Evolutionary conservation across 2,329 filamentous ascomycete genomes (phyloP).

Genomic region (Verticillium zaregamsianum): DNA sequence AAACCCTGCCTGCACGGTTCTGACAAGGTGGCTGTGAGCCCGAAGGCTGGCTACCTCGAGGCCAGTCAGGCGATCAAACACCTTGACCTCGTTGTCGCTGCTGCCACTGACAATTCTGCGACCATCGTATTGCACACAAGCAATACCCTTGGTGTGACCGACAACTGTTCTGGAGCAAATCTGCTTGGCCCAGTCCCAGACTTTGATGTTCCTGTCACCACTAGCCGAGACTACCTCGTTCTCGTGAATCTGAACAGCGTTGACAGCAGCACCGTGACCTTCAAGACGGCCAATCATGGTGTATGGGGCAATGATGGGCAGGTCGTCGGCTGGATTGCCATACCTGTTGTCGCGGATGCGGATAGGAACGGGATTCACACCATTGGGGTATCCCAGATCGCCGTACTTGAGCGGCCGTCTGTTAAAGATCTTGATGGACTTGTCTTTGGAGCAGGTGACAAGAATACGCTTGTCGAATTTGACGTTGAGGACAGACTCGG

Average conservation of each 20-base stretch:
- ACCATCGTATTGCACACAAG: conserved; percentile 95
- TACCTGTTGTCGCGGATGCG: conserved; percentile 52
- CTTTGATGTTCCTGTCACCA: conserved; percentile 87
- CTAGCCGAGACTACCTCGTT: conserved; percentile 91
- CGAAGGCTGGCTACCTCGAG: conserved; percentile 85
- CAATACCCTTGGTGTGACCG: conserved; percentile 92
- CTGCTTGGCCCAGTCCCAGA: conserved; percentile 87
- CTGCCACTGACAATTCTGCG: conserved; percentile 92
- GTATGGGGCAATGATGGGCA: conserved; percentile 59
- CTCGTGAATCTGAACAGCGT: conserved; percentile 86
- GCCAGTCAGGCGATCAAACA: conserved; percentile 82
- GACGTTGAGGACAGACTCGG: conserved; percentile 89
- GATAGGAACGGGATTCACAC: conserved; percentile 48
- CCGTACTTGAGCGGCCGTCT: conserved; percentile 61
- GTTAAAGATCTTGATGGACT: conserved; percentile 95
- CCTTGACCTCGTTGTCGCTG: conserved; percentile 92
- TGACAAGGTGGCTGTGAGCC: conserved; percentile 79
- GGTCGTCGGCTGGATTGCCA: conserved; percentile 38
- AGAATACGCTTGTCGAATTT: conserved; percentile 87
- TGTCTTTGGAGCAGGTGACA: conserved; percentile 96
- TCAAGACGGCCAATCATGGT: conserved; percentile 74
- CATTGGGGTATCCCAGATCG: conserved; percentile 50
- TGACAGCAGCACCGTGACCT: conserved; percentile 88
- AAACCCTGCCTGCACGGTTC: conserved; percentile 93
- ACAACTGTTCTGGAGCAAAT: conserved; percentile 72